A percentile compares a stretch with the other conserved stretches of the same genome.
Conservation (phyloP, 495 filamentous ascomycete genomes). For the Penicillium ochrochloron region DNA sequence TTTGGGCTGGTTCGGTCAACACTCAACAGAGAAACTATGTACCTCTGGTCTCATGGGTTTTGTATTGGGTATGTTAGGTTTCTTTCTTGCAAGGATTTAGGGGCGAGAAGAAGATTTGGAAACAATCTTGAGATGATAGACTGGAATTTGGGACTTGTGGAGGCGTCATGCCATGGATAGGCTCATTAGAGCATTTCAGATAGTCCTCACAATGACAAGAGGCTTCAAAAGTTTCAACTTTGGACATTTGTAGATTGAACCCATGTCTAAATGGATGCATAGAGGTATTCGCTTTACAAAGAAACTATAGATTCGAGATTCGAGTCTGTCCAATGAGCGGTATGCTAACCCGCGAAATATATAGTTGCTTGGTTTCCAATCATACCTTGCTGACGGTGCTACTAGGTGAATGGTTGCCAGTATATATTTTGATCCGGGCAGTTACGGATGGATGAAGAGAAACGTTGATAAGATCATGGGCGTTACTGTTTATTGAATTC, state of each 20-base stretch:
- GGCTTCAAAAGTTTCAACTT: conserved; percentile 13
- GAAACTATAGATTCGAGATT: too few relatives aligned
- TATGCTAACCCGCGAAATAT: too few relatives aligned
- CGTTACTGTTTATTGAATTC: too few relatives aligned
- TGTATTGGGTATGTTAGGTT: neutral
- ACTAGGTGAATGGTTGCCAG: too few relatives aligned
- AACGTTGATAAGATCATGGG: too few relatives aligned
- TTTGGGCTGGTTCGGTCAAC: neutral
- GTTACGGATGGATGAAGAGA: too few relatives aligned
- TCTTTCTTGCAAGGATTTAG: neutral
- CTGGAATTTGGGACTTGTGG: neutral
- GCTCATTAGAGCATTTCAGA: conserved; percentile 6
- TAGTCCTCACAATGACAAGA: conserved; percentile 19
- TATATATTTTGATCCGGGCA: too few relatives aligned
- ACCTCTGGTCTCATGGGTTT: conserved; percentile 1
- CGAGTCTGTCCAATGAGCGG: too few relatives aligned
- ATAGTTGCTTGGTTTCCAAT: too few relatives aligned
- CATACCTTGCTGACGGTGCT: too few relatives aligned
- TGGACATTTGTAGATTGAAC: neutral
- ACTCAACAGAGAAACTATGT: neutral
- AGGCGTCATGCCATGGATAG: conserved; percentile 17
- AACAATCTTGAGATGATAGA: neutral
- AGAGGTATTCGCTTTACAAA: too few relatives aligned
- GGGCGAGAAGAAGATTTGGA: neutral
- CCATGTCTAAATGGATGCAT: too few relatives aligned